A percentile compares a stretch with the other conserved stretches of the same genome.
Evolutionary conservation across 805 yeast species (phyloP).

Genomic region (Saccharomycopsis javanensis): DNA sequence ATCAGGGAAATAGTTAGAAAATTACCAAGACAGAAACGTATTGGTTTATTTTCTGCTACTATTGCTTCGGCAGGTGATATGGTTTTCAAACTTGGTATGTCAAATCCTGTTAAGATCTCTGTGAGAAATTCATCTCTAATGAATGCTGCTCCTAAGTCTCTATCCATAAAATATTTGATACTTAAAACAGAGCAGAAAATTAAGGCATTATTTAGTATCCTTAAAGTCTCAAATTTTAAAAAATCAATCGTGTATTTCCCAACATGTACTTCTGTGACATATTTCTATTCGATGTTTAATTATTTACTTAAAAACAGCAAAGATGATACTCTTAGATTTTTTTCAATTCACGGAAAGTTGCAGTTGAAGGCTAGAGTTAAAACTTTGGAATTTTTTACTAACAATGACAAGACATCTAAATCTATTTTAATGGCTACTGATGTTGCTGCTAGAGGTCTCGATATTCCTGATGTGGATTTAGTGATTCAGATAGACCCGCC

Average conservation of each 20-base stretch:
- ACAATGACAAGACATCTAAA: conserved; percentile 28
- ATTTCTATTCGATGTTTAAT: conserved; percentile 53
- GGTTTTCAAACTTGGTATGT: conserved; percentile 79
- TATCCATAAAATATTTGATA: conserved; percentile 51
- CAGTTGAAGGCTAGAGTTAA: conserved; percentile 70
- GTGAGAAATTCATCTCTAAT: conserved; percentile 45
- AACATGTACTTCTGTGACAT: conserved; percentile 76
- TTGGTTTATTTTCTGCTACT: conserved; percentile 92
- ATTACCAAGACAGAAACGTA: conserved; percentile 85
- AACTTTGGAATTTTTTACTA: conserved; percentile 49
- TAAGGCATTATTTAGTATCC: conserved; percentile 43
- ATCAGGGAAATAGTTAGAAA: conserved; percentile 54
- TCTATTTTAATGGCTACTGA: conserved; percentile 82
- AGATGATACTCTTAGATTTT: conserved; percentile 34
- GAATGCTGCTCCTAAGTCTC: conserved; percentile 46
- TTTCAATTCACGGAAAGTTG: conserved; percentile 85
- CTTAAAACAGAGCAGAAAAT: conserved; percentile 54
- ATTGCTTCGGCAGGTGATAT: conserved; percentile 67
- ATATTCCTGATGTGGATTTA: conserved; percentile 87
- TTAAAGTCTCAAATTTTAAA: conserved; percentile 47
- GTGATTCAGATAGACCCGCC: conserved; percentile 96
- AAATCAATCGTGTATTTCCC: conserved; percentile 90
- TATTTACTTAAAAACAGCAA: conserved; percentile 28
- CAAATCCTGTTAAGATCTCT: conserved; percentile 82
- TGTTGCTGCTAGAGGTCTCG: conserved; percentile 97